phyloP scores from a whole-genome alignment of 768 basidiomycete species.

The Hysterangium stoloniferum region DNA sequence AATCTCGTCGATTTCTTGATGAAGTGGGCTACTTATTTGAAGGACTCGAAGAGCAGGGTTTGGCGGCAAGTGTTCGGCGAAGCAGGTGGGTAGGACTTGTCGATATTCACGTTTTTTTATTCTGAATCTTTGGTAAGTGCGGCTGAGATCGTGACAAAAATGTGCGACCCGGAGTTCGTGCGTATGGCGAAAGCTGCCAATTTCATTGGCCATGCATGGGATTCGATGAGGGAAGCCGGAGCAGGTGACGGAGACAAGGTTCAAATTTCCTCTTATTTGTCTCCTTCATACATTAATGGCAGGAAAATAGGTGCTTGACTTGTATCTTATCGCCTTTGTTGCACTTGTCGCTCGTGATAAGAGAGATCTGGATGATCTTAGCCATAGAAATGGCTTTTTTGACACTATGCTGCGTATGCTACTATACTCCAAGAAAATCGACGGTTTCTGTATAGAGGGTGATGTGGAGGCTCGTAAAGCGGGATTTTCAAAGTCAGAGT shows the following conservation, averaged over 20 bases:
- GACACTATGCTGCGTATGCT: constrained; percentile 22
- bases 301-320: constrained; percentile 57
- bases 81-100: constrained; percentile 44
- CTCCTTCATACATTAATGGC: neutral
- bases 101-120: neutral
- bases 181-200: constrained; percentile 74
- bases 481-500: constrained; percentile 54
- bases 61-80: constrained; percentile 47
- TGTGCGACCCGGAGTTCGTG: constrained; percentile 68
- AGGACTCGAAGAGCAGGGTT: constrained; percentile 46
- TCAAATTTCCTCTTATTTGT: constrained; percentile 13
- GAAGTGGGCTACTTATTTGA: constrained; percentile 83
- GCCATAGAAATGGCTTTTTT: constrained; percentile 26
- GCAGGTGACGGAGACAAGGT: constrained; percentile 56
- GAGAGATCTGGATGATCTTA: constrained; percentile 47
- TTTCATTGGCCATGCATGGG: constrained; percentile 63
- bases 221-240: constrained; percentile 49
- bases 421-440: neutral
- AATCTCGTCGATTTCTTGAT: constrained; percentile 71
- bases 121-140: constrained; percentile 38
- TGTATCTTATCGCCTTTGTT: constrained; percentile 52
- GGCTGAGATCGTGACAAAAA: constrained; percentile 64
- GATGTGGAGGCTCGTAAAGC: constrained; percentile 41
- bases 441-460: constrained; percentile 24
- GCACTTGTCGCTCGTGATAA: constrained; percentile 56